Base-by-base conservation (phyloP, 2,329 filamentous ascomycete genomes). In the Cytospora paraplurivora region DNA sequence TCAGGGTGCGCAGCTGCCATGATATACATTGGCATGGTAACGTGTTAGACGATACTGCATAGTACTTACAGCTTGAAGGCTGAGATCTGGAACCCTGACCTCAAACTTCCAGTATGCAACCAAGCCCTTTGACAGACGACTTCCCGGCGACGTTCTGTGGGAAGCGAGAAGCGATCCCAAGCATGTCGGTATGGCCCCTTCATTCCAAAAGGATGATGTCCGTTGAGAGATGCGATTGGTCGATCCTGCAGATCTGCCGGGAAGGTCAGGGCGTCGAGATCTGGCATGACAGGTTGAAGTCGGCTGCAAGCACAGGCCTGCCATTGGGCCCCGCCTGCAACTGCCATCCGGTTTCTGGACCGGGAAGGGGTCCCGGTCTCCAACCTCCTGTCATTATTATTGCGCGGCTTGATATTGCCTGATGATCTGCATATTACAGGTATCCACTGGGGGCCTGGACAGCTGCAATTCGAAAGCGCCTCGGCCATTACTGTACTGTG, bases 261-360 rank as follows among this genome's bases (percentile, higher is more conserved):
- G 64, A 63, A 59, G 56, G 62, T 61, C 64, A 62, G 62, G 59
- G 61, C 64, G 44, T 47, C 44, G 44, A 47, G 64, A 66, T 66
- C 64, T 66, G 64, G 64, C 61, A 66, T 66, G 62, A 66, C 64
- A 62, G 62, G 56, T 34, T 63, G 51, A 51, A 64, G 64, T 66
- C 64, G 63, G 62, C 60, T 56, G 51, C 56, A 66, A 66, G 64
- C 64, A 61, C 56, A 61, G 56, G 37, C 57, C 64, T 60, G 57
- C 64, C 51, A 66, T 66, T 64, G 61, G 57, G 57, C 53, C 27
- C 62, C 61, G 57, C 62, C 60, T 63, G 54, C 35, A 66, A 47
- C 61, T 66, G 64, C 63, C 64, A 66, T 66, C 64, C 64, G 61
- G 64, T 66, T 66, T 66, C 64, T 66, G 64, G 33, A 56, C 64